phyloP scores from a whole-genome alignment of 768 basidiomycete species.

The Russula emetica region DNA sequence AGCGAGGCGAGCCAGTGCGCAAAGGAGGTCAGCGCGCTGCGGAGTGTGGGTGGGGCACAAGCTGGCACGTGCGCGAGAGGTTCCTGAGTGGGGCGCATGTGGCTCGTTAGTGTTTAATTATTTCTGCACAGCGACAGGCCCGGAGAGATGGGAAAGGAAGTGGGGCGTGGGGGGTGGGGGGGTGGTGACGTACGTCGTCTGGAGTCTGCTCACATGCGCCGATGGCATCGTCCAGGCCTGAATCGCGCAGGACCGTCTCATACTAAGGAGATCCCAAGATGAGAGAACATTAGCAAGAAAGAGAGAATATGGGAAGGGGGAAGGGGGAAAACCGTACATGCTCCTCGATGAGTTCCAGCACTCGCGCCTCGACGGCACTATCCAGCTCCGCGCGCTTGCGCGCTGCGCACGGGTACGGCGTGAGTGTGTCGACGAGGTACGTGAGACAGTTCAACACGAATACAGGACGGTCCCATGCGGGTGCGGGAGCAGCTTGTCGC shows the following conservation, averaged over 20 bases:
- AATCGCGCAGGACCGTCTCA: constrained; percentile 48
- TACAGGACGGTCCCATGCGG: constrained; percentile 72
- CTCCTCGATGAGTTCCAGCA: constrained; percentile 65
- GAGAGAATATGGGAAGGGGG: not conserved
- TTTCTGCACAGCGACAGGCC: not conserved
- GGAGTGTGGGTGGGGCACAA: constrained; percentile 59
- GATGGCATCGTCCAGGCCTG: constrained; percentile 48
- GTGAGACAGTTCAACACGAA: constrained; percentile 84
- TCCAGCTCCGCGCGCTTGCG: constrained; percentile 58
- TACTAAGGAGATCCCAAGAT: constrained; percentile 35
- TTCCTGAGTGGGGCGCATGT: constrained; percentile 39
- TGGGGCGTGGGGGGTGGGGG: not conserved
- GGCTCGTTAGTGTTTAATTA: not conserved
- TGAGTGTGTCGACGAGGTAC: constrained; percentile 72
- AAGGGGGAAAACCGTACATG: constrained; percentile 54
- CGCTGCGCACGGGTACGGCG: constrained; percentile 62
- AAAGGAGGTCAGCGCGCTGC: constrained; percentile 62
- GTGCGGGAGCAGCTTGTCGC: constrained; percentile 27
- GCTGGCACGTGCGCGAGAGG: constrained; percentile 74
- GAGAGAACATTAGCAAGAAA: constrained; percentile 20
- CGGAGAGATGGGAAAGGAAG: not conserved
- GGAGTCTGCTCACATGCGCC: constrained; percentile 41
- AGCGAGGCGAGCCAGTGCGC: constrained; percentile 80
- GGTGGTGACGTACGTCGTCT: constrained; percentile 37
- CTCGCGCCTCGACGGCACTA: constrained; percentile 54